These are phyloP conservation scores for Pseudozyma flocculosa DNA, from an alignment of 1,284 basidiomycete genomes.

Conservation along the genomic window DNA sequence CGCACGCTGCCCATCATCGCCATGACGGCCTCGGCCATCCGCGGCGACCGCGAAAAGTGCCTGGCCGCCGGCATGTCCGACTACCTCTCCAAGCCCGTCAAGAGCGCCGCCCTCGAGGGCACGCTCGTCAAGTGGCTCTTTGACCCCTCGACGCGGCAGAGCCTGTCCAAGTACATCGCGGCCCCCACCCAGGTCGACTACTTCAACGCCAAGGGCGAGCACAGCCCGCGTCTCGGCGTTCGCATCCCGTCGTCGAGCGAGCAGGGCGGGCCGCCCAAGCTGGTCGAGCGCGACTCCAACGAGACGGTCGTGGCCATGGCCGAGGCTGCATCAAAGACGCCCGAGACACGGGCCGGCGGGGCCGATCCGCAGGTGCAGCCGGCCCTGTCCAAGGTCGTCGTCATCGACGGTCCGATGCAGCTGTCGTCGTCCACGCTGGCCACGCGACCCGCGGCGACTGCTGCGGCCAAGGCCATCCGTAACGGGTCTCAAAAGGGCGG, in stretches of 20 bases:
- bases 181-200: slow-evolving; percentile 25
- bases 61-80: slow-evolving; percentile 51
- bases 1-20: slow-evolving; percentile 51
- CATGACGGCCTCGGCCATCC: slow-evolving; percentile 51
- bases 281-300: slow-evolving; percentile 35
- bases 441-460: too few relatives aligned
- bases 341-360: background rate
- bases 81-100: slow-evolving; percentile 54
- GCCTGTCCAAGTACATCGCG: slow-evolving; percentile 36
- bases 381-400: too few relatives aligned
- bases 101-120: slow-evolving; percentile 42
- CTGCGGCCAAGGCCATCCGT: too few relatives aligned
- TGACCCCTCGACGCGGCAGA: slow-evolving; percentile 42
- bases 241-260: slow-evolving; percentile 11
- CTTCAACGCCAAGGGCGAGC: slow-evolving; percentile 21
- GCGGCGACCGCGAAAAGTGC: slow-evolving; percentile 52
- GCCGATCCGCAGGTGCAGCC: too few relatives aligned
- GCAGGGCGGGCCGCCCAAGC: slow-evolving; percentile 16
- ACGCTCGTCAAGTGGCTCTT: slow-evolving; percentile 51
- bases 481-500: too few relatives aligned
- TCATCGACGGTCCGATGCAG: too few relatives aligned
- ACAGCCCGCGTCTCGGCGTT: slow-evolving; percentile 14
- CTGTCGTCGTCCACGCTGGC: too few relatives aligned
- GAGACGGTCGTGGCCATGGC: slow-evolving; percentile 15
- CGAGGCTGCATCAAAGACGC: background rate